Base-by-base conservation (phyloP, 1,139 yeast genomes). In the Zygoascus meyerae region DNA sequence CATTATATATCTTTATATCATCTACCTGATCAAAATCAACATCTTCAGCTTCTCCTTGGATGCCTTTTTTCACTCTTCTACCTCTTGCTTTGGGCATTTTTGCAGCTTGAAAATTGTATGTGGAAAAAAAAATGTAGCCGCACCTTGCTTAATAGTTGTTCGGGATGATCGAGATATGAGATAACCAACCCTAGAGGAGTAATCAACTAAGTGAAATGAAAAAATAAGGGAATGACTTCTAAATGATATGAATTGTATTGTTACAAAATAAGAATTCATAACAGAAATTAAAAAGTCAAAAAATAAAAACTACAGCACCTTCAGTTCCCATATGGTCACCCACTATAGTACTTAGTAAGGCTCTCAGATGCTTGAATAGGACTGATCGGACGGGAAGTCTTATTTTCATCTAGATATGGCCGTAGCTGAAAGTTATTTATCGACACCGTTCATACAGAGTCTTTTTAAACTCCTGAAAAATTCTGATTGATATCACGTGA, bases 311-410 rank as follows among this genome's bases (percentile, higher is more conserved):
- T 42, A 43, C 46, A 43, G 40, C 42, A 43, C 46, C 40, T 43
- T 43, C 46, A 36, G 46, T 43, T 43, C 46, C 39, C 46, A 37
- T 38, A 43, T 43, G 46, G 46, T 43, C 46, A 35, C 46, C 46
- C 46, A 43, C 46, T 43, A 38, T 38, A 43, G 36, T 43, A 43
- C 46, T 43, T 32, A 26, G 46, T 43, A 43, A 43, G 40, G 46
- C 46, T 43, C 46, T 43, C 46, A 37, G 46, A 38, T 33, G 46
- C 46, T 43, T 43, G 40, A 43, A 37, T 43, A 43, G 34, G 46
- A 37, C 40, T 43, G 46, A 43, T 43, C 46, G 46, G 46, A 43
- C 46, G 46, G 46, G 46, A 43, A 43, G 40, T 37, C 46, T 37
- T 43, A 38, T 37, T 43, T 43, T 43, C 46, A 43, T 38, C 46